phyloP scores from a whole-genome alignment of 139 green algal genomes.

The Axilococcus clingmanii region DNA sequence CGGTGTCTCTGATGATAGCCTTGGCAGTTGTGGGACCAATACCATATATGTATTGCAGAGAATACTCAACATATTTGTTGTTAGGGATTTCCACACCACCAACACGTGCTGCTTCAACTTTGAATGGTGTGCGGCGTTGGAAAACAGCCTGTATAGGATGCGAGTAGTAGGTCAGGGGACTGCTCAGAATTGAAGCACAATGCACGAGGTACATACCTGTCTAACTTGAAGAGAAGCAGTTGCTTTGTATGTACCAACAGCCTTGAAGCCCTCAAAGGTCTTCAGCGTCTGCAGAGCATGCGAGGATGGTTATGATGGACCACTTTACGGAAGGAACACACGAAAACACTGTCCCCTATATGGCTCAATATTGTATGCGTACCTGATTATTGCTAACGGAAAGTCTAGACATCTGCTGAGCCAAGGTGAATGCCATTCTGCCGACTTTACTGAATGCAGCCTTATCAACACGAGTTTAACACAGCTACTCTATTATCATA shows the following conservation, averaged over 20 bases:
- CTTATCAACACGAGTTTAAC: no score
- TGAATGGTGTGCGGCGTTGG: slow-evolving; percentile 40
- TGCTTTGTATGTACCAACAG: slow-evolving; percentile 6
- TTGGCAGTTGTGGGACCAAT: slow-evolving; percentile 88
- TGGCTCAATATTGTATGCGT: background rate
- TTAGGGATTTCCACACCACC: slow-evolving; percentile 98
- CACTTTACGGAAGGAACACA: background rate
- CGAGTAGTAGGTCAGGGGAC: background rate
- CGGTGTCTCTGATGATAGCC: slow-evolving; percentile 71
- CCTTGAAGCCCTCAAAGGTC: slow-evolving; percentile 28
- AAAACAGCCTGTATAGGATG: no score
- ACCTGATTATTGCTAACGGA: slow-evolving; percentile 7
- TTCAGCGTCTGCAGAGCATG: slow-evolving; percentile 13
- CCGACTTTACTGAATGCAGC: no score
- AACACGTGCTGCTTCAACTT: slow-evolving; percentile 79
- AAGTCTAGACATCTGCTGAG: slow-evolving; percentile 8
- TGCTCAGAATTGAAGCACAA: slow-evolving; percentile 4
- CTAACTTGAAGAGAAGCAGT: no score
- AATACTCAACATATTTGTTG: slow-evolving; percentile 88
- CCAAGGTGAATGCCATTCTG: slow-evolving; percentile 2
- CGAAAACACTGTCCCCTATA: background rate
- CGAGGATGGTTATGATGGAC: background rate
- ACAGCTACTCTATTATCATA: no score
- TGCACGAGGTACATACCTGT: slow-evolving; percentile 4
- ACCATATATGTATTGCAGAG: slow-evolving; percentile 95